Base-by-base conservation (phyloP, 371 early-diverging fungal genomes). In the Neoconidiobolus thromboides region DNA sequence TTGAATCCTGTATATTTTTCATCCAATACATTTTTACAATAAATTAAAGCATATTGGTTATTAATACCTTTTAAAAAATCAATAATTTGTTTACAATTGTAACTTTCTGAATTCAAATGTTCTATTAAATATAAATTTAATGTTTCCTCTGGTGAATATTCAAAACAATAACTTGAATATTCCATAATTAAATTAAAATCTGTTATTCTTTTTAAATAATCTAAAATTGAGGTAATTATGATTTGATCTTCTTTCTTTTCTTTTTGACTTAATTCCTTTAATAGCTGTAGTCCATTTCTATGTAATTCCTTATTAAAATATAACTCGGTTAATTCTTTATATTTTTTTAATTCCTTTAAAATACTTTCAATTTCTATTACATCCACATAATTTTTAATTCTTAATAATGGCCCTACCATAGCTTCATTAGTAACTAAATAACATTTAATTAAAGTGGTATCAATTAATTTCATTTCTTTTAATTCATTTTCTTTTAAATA, bases 251-350 rank as follows among this genome's bases (percentile, higher is more conserved):
- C 48, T 43, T 41, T 43, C 12, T 41, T 36, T 6, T 48, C 46
- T 12, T 2, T 14, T 15, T 52, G 43, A n/a, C 52, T 39, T 40
- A 57, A 71, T 64, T 71, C 67, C 68, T 70, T 74, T 55, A 90
- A 71, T n/a, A 89, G 72, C 62, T 86, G 83, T 37, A 94, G 74
- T 0, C 94, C 92, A 62, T 86, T 83, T 38, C 78, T 77, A 67
- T 92, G 93, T 43, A 87, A 75, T 3, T 86, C 87, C 65, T 91
- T 91, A 62, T 87, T 84, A 43, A 82, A 79, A 68, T 91, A 96
- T 51, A 93, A 76, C 64, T 93, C 94, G 5, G 93, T 82, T 38
- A 96, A 69, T 66, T 92, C 92, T 46, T 75, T 71, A 65, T 83
- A 83, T 72, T 87, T 89, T 77, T 78, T 70, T 51, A 43, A 37